Percentiles rank a stretch among this genome's conserved stretches.
phyloP scores from a whole-genome alignment of 768 basidiomycete species.

The Leccinum obscurum region DNA sequence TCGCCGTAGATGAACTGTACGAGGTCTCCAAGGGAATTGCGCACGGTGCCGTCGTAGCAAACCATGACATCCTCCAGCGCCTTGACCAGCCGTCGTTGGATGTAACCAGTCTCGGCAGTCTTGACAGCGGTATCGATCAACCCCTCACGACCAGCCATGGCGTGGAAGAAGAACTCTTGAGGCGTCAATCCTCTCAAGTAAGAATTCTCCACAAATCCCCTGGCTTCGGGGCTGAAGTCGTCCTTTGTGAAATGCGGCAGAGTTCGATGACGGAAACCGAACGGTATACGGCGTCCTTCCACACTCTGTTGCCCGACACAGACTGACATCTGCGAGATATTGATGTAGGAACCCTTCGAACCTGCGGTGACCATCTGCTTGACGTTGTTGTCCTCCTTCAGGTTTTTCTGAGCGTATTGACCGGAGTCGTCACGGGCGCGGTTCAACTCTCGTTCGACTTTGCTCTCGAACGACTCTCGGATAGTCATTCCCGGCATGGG shows the following conservation, averaged over 20 bases:
- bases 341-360: conserved; percentile 98
- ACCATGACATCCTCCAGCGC: conserved; percentile 98
- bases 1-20: conserved; percentile 97
- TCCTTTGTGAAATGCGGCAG: conserved; percentile 98
- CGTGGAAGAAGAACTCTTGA: conserved; percentile 99
- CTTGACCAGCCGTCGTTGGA: conserved; percentile 97
- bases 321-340: conserved; percentile 99
- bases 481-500: conserved; percentile 98
- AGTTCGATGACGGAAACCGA: conserved; percentile 95
- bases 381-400: conserved; percentile 99
- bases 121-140: conserved; percentile 99
- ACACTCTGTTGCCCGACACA: conserved; percentile 99
- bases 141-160: conserved; percentile 99
- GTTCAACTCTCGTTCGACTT: conserved; percentile 89
- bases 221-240: conserved; percentile 96
- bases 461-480: conserved; percentile 95
- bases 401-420: conserved; percentile 92
- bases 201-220: conserved; percentile 99
- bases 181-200: conserved; percentile 95
- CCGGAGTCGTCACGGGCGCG: conserved; percentile 94
- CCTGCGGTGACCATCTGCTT: conserved; percentile 99
- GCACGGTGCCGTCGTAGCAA: conserved; percentile 95
- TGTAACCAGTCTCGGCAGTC: conserved; percentile 99
- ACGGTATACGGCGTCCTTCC: conserved; percentile 97
- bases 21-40: conserved; percentile 95